Conservation (phyloP, 768 basidiomycete genomes). For the Mycena sanguinolenta region DNA sequence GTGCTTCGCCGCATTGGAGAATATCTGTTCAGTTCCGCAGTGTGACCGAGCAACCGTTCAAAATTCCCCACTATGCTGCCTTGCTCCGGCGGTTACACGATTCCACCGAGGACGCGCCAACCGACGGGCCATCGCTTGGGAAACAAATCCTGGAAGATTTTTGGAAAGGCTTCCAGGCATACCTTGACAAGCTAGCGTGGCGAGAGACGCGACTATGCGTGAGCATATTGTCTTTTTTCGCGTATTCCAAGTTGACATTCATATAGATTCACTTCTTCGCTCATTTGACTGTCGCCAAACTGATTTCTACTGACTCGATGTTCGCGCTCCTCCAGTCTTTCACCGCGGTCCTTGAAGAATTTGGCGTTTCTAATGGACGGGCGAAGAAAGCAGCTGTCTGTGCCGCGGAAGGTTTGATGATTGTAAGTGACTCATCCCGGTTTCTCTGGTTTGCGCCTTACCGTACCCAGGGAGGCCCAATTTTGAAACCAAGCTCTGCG, state of each 20-base stretch:
- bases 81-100: slow-evolving; percentile 79
- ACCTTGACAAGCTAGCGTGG: slow-evolving; percentile 92
- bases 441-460: slow-evolving; percentile 14
- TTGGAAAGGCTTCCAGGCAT: slow-evolving; percentile 91
- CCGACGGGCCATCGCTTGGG: slow-evolving; percentile 67
- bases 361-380: slow-evolving; percentile 88
- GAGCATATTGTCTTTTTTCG: slow-evolving; percentile 49
- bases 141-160: slow-evolving; percentile 88
- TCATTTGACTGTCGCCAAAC: slow-evolving; percentile 80
- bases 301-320: slow-evolving; percentile 85
- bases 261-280: slow-evolving; percentile 93
- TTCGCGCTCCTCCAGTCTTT: slow-evolving; percentile 86
- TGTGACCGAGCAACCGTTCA: slow-evolving; percentile 93
- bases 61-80: slow-evolving; percentile 90
- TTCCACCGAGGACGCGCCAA: slow-evolving; percentile 44
- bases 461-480: slow-evolving; percentile 70
- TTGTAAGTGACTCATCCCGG: slow-evolving; percentile 55
- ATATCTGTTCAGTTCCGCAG: slow-evolving; percentile 52
- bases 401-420: slow-evolving; percentile 85
- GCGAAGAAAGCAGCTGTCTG: slow-evolving; percentile 86
- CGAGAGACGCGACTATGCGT: slow-evolving; percentile 90
- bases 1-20: slow-evolving; percentile 35
- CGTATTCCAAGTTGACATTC: slow-evolving; percentile 23
- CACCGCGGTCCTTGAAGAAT: slow-evolving; percentile 88
- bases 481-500: slow-evolving; percentile 71